Base-by-base conservation (phyloP, 2,329 filamentous ascomycete species). In the Colletotrichum orbiculare region DNA sequence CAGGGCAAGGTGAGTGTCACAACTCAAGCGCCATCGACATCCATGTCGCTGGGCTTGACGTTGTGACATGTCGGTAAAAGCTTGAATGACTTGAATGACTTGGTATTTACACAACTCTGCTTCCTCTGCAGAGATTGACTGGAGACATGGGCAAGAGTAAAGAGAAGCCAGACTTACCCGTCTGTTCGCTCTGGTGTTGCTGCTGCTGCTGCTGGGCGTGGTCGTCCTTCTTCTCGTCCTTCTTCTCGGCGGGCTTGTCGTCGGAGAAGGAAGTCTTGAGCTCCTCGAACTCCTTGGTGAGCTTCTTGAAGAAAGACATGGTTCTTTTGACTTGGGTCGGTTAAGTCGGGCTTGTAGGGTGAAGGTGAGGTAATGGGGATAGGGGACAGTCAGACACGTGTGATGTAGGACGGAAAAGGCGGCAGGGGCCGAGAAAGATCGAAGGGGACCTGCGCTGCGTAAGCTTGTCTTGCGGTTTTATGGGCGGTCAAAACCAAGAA, bases 221-320 rank as follows among this genome's bases (percentile, higher is more conserved):
- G 52, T 73, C 65, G 39, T 71, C 66, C 60, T 70, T 64, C 39
- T 70, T 60, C 47, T 73, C 65, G 39, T 71, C 66, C 60, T 70
- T 64, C 39, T 70, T 60, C 38, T 65, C 64, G 60, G 62, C 53
- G 45, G 73, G 73, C 68, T 78, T 74, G 54, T 77, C 78, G 54
- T 79, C 79, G 35, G 65, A 67, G 65, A 70, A 66, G 49, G 81
- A 81, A 69, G 85, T 77, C 54, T 76, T 79, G 59, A 86, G 76
- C 70, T 80, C 79, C 71, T 85, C 82, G 46, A 82, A 77, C 68
- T 80, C 75, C 69, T 79, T 74, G 63, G 76, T 74, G 52, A 82
- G 69, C 69, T 80, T 80, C 67, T 78, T 78, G 71, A 81, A 77
- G 71, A 82, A 82, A 41, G 79, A 82, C 79, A 82, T 82, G 67